A percentile compares a stretch with the other conserved stretches of the same genome.
Conservation (phyloP, 140 eudicot species). For the Senecio squalidus region DNA sequence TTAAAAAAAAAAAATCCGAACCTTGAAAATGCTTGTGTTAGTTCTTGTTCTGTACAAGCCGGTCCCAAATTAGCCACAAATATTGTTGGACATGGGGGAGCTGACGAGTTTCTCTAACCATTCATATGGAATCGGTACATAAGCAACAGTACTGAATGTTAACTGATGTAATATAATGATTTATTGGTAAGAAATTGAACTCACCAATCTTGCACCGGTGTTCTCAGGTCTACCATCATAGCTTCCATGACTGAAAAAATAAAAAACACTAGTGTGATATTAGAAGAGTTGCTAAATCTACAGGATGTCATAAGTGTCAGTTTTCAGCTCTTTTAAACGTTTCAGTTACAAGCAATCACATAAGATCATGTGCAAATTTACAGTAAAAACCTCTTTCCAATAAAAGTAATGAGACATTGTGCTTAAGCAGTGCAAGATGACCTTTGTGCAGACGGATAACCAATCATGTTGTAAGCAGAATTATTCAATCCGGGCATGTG, state of each 20-base stretch:
- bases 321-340: slow-evolving; percentile 28
- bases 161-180: background rate
- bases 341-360: slow-evolving; percentile 40
- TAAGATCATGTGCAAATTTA: slow-evolving; percentile 29
- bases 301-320: slow-evolving; percentile 28
- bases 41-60: slow-evolving; percentile 79
- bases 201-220: slow-evolving; percentile 46
- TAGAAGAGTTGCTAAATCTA: slow-evolving; percentile 15
- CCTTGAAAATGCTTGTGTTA: slow-evolving; percentile 88
- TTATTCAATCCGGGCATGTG: slow-evolving; percentile 96
- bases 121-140: background rate
- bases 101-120: slow-evolving; percentile 33
- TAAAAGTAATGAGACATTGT: slow-evolving; percentile 49
- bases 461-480: slow-evolving; percentile 97
- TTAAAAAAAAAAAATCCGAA: slow-evolving; percentile 12
- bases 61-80: slow-evolving; percentile 95
- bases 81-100: slow-evolving; percentile 83
- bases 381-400: slow-evolving; percentile 8
- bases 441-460: slow-evolving; percentile 99
- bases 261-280: slow-evolving; percentile 1
- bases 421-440: slow-evolving; percentile 95
- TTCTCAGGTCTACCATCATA: slow-evolving; percentile 40
- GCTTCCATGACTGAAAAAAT: slow-evolving; percentile 46
- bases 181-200: slow-evolving; percentile 1
- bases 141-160: no score